These are phyloP conservation scores for Cryptomeria japonica DNA, from an alignment of 75 land plant genomes.

Conservation along the genomic window DNA sequence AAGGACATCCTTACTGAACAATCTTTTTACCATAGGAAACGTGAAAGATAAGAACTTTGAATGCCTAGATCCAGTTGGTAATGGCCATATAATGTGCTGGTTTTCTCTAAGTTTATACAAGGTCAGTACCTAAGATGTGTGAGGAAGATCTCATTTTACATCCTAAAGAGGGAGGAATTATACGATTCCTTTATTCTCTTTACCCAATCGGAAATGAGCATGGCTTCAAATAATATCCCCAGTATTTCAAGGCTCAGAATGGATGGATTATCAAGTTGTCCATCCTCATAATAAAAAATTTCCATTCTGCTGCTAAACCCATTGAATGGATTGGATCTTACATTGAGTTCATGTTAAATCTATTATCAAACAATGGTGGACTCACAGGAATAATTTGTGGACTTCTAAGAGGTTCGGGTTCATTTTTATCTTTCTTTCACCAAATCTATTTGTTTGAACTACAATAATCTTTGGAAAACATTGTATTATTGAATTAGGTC, in stretches of 20 bases:
- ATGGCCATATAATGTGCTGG: not conserved
- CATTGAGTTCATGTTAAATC: conserved; percentile 26
- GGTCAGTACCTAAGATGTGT: not conserved
- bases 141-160: conserved; percentile 5
- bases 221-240: not conserved
- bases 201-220: not conserved
- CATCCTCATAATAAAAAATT: conserved; percentile 31
- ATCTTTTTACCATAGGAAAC: not conserved
- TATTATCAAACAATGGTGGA: conserved; percentile 31
- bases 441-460: too few species aligned
- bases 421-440: not conserved
- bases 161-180: not conserved
- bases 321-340: not conserved
- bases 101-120: not conserved
- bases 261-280: conserved; percentile 59
- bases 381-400: conserved; percentile 31
- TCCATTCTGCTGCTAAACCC: conserved; percentile 30
- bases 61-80: not conserved
- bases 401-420: conserved; percentile 34
- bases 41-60: too few species aligned
- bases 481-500: too few species aligned
- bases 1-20: not conserved
- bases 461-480: too few species aligned
- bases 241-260: not conserved
- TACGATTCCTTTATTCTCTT: not conserved